Conservation (phyloP, 2,329 filamentous ascomycete species). For the Pseudocercospora musae region DNA sequence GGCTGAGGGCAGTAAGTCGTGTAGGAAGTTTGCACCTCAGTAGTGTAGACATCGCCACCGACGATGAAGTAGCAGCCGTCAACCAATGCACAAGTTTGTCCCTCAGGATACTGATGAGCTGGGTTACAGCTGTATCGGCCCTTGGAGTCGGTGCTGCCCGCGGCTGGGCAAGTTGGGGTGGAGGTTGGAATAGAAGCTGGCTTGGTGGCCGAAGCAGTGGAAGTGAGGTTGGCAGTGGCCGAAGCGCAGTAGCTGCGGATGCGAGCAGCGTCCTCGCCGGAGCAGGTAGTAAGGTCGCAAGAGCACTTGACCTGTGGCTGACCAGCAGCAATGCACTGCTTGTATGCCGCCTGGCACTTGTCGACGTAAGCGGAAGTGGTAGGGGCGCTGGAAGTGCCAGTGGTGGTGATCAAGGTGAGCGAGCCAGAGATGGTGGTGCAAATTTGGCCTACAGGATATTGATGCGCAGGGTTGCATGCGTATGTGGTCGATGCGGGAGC, state of each 20-base stretch:
- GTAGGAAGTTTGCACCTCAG: conserved; percentile 55
- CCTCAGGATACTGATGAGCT: conserved; percentile 21
- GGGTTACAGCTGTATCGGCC: conserved; percentile 18
- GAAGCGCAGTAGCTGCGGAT: conserved; percentile 17
- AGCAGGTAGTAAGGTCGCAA: conserved; percentile 15
- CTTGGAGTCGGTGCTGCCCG: conserved; percentile 2
- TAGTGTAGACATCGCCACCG: conserved; percentile 6
- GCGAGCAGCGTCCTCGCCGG: conserved; percentile 15
- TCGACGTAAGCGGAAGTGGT: background rate
- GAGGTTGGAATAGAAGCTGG: conserved; percentile 4
- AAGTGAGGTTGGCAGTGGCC: conserved; percentile 1
- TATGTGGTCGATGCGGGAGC: conserved; percentile 2
- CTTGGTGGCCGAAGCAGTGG: background rate
- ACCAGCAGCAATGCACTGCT: conserved; percentile 13
- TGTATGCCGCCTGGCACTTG: conserved; percentile 18
- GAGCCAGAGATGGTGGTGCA: background rate
- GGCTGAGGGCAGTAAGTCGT: conserved; percentile 70
- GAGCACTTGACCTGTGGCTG: conserved; percentile 12
- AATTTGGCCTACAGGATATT: conserved; percentile 3
- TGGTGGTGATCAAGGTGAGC: background rate
- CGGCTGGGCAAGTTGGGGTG: conserved; percentile 7
- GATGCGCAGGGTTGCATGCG: conserved; percentile 13
- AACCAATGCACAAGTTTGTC: conserved; percentile 17
- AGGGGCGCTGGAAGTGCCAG: background rate
- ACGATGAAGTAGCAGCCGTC: conserved; percentile 13